A percentile compares a stretch with the other conserved stretches of the same genome.
phyloP scores from a whole-genome alignment of 441 rosid genomes.

The Cnidoscolus chayamansa region DNA sequence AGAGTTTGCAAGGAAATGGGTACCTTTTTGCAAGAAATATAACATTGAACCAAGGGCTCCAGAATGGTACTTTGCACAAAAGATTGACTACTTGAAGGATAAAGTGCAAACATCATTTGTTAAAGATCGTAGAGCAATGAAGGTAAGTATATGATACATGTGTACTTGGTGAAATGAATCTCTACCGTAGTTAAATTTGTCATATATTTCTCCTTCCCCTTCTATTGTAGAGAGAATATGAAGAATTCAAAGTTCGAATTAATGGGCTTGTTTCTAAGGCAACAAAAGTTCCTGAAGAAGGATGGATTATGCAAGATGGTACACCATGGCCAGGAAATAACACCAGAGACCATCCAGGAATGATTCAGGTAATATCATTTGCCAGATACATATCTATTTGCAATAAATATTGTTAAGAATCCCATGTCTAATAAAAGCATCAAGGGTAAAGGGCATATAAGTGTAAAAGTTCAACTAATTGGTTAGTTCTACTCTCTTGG shows the following conservation, averaged over 20 bases:
- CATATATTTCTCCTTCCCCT: conserved; percentile 13
- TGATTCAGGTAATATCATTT: conserved; percentile 73
- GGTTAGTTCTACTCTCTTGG: too few species aligned
- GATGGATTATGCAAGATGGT: conserved; percentile 99
- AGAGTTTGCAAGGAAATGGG: conserved; percentile 98
- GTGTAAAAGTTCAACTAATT: too few species aligned
- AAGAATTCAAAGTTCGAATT: conserved; percentile 85
- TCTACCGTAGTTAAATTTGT: conserved; percentile 11
- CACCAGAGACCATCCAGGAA: conserved; percentile 97
- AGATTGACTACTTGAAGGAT: conserved; percentile 95
- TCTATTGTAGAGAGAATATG: conserved; percentile 80
- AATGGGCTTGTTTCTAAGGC: conserved; percentile 96
- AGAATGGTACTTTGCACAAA: conserved; percentile 92
- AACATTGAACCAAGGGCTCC: conserved; percentile 97
- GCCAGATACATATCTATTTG: neutral
- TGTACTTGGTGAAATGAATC: conserved; percentile 16
- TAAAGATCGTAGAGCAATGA: conserved; percentile 99
- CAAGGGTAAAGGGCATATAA: too few species aligned
- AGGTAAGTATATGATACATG: conserved; percentile 40
- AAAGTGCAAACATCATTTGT: conserved; percentile 96
- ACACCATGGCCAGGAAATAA: conserved; percentile 99
- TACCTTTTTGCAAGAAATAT: conserved; percentile 88
- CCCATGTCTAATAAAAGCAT: too few species aligned
- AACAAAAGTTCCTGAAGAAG: conserved; percentile 88
- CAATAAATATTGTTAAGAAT: too few species aligned